These are phyloP conservation scores for Penicillium brevicompactum DNA, from an alignment of 2,329 filamentous ascomycete species.

Conservation along the genomic window DNA sequence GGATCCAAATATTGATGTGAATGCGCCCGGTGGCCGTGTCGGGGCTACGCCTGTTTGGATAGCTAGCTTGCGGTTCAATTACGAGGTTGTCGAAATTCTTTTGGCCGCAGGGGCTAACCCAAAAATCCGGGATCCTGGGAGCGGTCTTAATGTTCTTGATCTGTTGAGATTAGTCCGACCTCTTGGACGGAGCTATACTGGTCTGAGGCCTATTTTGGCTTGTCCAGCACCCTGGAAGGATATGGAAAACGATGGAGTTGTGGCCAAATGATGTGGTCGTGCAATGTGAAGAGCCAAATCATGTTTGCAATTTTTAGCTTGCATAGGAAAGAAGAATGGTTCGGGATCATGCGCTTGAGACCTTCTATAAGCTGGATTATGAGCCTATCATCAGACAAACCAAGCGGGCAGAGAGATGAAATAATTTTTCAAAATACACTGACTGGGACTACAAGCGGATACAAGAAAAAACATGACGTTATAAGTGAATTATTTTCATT, in stretches of 20 bases:
- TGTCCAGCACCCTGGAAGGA: slow-evolving; percentile 5
- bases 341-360: not conserved
- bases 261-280: too few relatives aligned
- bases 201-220: slow-evolving; percentile 11
- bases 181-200: not conserved
- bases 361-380: too few relatives aligned
- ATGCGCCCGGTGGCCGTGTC: slow-evolving; percentile 20
- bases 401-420: too few relatives aligned
- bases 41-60: slow-evolving; percentile 21
- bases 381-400: too few relatives aligned
- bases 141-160: slow-evolving; percentile 8
- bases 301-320: not conserved
- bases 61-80: slow-evolving; percentile 16
- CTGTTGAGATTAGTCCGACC: slow-evolving; percentile 6
- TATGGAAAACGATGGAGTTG: too few relatives aligned
- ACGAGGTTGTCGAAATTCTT: slow-evolving; percentile 17
- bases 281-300: too few relatives aligned
- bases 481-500: slow-evolving; percentile 1
- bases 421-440: too few relatives aligned
- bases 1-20: slow-evolving; percentile 17
- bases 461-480: not conserved
- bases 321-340: not conserved
- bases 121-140: slow-evolving; percentile 16
- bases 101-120: slow-evolving; percentile 24
- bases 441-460: not conserved